phyloP scores from a whole-genome alignment of 495 filamentous ascomycete species.

The Talaromyces adpressus region DNA sequence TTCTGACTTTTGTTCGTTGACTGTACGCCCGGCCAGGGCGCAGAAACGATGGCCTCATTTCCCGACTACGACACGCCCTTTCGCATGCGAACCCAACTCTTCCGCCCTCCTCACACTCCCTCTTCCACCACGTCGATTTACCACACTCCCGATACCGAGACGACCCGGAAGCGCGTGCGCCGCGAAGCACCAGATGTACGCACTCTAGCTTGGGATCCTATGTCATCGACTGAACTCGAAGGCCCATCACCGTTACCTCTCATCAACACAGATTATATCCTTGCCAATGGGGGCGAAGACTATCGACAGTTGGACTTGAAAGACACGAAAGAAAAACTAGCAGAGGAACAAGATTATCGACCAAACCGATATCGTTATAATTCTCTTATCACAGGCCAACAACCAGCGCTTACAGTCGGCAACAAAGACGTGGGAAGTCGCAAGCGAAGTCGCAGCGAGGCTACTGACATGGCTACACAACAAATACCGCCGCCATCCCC shows the following conservation, averaged over 20 bases:
- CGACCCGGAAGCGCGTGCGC: slow-evolving; percentile 35
- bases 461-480: slow-evolving; percentile 17
- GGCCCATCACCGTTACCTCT: slow-evolving; percentile 35
- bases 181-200: slow-evolving; percentile 21
- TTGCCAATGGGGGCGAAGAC: slow-evolving; percentile 60
- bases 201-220: slow-evolving; percentile 19
- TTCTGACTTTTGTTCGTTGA: too few species aligned
- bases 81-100: slow-evolving; percentile 33
- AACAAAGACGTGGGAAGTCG: slow-evolving; percentile 23
- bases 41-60: slow-evolving; percentile 4
- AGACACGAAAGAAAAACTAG: slow-evolving; percentile 27
- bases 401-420: slow-evolving; percentile 19
- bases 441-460: slow-evolving; percentile 36
- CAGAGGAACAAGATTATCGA: slow-evolving; percentile 37
- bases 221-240: slow-evolving; percentile 13
- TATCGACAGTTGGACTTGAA: slow-evolving; percentile 12
- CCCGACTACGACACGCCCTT: slow-evolving; percentile 35
- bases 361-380: slow-evolving; percentile 38
- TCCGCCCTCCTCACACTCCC: slow-evolving; percentile 60
- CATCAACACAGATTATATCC: slow-evolving; percentile 46
- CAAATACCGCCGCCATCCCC: slow-evolving; percentile 13
- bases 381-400: slow-evolving; percentile 20
- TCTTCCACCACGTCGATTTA: slow-evolving; percentile 53
- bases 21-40: background rate
- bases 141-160: slow-evolving; percentile 46